These are phyloP conservation scores for Azolla pinnata DNA, from an alignment of 75 land plant genomes.

Conservation along the genomic window DNA sequence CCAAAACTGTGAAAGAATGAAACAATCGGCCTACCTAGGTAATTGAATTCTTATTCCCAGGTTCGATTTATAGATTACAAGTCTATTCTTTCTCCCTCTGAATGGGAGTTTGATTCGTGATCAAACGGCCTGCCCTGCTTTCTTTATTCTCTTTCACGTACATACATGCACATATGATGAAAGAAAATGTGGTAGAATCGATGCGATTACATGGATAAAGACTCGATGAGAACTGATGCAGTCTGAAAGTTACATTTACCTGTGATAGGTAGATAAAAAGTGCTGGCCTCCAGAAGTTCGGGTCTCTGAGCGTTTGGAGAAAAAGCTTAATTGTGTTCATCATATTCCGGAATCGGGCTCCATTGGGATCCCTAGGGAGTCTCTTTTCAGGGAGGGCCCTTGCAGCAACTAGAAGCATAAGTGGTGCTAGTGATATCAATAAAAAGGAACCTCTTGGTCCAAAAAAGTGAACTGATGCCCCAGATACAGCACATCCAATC, in stretches of 20 bases:
- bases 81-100: no score
- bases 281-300: slow-evolving; percentile 21
- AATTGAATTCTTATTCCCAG: no score
- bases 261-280: slow-evolving; percentile 21
- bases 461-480: slow-evolving; percentile 23
- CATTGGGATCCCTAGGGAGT: background rate
- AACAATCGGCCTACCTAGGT: no score
- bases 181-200: no score
- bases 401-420: slow-evolving; percentile 21
- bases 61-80: no score
- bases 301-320: slow-evolving; percentile 14
- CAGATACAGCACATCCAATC: slow-evolving; percentile 23
- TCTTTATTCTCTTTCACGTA: no score
- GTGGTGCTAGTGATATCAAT: slow-evolving; percentile 18
- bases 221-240: background rate
- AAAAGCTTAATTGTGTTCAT: slow-evolving; percentile 16
- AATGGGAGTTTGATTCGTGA: no score
- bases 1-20: no score
- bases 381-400: slow-evolving; percentile 21
- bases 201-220: no score
- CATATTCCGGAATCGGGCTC: slow-evolving; percentile 12
- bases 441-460: slow-evolving; percentile 24
- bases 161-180: no score
- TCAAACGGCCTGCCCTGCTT: no score
- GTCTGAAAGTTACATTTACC: background rate